Base-by-base conservation (phyloP, 768 basidiomycete genomes). In the Leccinum obscurum region DNA sequence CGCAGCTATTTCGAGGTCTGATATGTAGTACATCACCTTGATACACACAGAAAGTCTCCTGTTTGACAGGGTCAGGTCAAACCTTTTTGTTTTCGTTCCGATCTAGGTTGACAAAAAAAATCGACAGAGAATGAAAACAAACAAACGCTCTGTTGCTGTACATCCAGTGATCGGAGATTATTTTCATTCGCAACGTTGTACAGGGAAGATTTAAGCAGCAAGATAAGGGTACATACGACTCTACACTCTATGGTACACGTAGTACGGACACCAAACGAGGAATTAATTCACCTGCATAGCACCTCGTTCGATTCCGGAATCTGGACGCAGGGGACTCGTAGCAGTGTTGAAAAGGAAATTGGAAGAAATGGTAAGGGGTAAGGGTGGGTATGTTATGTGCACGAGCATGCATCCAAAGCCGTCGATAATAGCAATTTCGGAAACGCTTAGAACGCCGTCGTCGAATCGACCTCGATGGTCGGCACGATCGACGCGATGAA, bases 401-500 rank as follows among this genome's bases (percentile, higher is more conserved):
- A 44, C 41, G n/a, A 20, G n/a, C n/a, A 44, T 44, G 41, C 9
- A 41, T 41, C 41, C 1, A 41, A n/a, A 41, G 8, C 41, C 41
- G 9, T 41, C 41, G 37, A 39, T 39, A 8, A 8, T 17, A 41
- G 39, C 39, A 41, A 41, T 1, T 44, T 20, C n/a, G 1, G 5
- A 20, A 20, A 44, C n/a, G 24, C 6, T 75, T 68, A 88, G 74
- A 88, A 86, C 50, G 86, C 80, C 22, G 92, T 90, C 53, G 93
- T 95, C 65, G 93, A 93, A 75, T 95, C 93, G 48, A 98, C 94
- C 78, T 98, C 96, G 72, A 98, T 98, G 53, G 95, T 97, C n/a
- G 95, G 95, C 49, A 97, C 93, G 75, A 97, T 96, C 55, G 92
- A 93, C 11, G 94, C 94, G 71, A 98, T 97, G 77, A 98, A 98